These are phyloP conservation scores for Skeletonema potamos DNA, from an alignment of 108 stramenopile genomes.

Conservation along the genomic window DNA sequence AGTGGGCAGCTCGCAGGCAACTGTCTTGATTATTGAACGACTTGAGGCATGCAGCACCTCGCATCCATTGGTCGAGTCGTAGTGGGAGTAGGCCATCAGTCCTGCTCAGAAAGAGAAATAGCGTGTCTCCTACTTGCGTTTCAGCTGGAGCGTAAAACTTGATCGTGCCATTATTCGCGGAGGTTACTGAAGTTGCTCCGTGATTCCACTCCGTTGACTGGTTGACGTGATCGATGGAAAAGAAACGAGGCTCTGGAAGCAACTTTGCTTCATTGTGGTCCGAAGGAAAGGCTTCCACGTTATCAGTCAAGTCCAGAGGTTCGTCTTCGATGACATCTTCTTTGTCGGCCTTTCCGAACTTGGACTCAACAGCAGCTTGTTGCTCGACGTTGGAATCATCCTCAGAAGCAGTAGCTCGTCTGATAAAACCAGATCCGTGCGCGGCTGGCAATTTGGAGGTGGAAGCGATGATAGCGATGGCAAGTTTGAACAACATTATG, in stretches of 20 bases:
- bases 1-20: slow-evolving; percentile 36
- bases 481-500: neutral
- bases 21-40: slow-evolving; percentile 20
- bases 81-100: slow-evolving; percentile 41
- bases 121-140: slow-evolving; percentile 35
- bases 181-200: slow-evolving; percentile 33
- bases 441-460: neutral
- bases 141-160: slow-evolving; percentile 26
- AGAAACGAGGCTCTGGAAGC: neutral
- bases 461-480: neutral
- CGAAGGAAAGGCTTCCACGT: neutral
- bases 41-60: slow-evolving; percentile 50
- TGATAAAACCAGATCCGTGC: neutral
- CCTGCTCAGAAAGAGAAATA: slow-evolving; percentile 39
- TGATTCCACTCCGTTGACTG: slow-evolving; percentile 34
- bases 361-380: no score
- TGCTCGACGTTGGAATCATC: neutral
- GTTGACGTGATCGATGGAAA: neutral
- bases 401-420: neutral
- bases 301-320: neutral
- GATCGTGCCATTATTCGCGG: slow-evolving; percentile 15
- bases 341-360: neutral
- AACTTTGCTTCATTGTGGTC: neutral
- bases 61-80: slow-evolving; percentile 16
- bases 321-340: neutral